Evolutionary conservation across 148 eudicot genomes (phyloP), one percentile per base, ranked within the genome.

Genomic region (Rhododendron molle): DNA sequence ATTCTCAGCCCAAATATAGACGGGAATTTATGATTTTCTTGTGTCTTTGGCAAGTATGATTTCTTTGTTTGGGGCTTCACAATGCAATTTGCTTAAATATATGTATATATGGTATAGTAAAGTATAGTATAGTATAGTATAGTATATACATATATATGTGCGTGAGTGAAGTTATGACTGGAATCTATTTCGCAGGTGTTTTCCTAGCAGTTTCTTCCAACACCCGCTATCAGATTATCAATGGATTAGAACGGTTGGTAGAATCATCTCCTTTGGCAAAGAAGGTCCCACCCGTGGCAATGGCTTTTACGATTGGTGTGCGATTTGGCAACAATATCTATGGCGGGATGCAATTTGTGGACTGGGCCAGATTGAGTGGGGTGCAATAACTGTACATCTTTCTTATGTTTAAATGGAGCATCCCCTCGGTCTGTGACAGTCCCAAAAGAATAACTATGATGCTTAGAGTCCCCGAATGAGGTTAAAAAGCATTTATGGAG

Each of bases 131-230:
- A 5, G 44, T 4, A 44, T 44, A 7, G 46, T 44, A 5, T 7
- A 44, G 46, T 44, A 44, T 7, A 7, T 44, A 44, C 46, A 7
- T 44, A 44, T 44, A 0, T 44, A 0, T 49, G 3, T 49, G 52
- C 2, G 14, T 2, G 9, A n/a, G 14, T 2, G 16, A 30, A 46
- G 30, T 43, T 56, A 18, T 58, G 76, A 30, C 78, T 18, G 47
- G 56, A 43, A 49, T 81, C 13, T 28, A 36, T 40, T 52, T 58
- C 21, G 86, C 91, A 95, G 98, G 98, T 83, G 94, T 93, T 85
- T 95, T 95, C 85, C 90, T 95, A 73, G 97, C 94, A n/a, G 92
- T 94, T 34, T 95, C 98, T 80, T 94, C 97, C 81, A 95, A 95
- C 86, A 94, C 97, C 38, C 95, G 98, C 7, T 95, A 94, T 82